phyloP scores from a whole-genome alignment of 2,329 filamentous ascomycete genomes.

The Colletotrichum viniferum region DNA sequence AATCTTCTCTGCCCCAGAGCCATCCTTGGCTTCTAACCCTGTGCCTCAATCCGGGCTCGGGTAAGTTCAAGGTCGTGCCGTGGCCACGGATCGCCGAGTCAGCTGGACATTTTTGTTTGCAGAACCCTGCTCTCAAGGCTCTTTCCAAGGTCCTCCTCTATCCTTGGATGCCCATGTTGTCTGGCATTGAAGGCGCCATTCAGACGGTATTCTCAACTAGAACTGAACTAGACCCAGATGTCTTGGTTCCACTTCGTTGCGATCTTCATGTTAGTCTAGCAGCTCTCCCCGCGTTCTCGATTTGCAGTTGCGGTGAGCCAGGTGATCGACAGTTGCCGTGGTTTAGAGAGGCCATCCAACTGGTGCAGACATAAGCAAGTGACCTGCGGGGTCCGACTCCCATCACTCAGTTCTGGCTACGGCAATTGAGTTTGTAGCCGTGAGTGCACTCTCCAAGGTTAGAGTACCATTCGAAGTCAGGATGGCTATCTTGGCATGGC shows the following conservation, averaged over 20 bases:
- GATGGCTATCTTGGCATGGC: not conserved
- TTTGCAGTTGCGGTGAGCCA: conserved; percentile 2
- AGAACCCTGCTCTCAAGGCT: not conserved
- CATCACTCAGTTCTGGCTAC: not conserved
- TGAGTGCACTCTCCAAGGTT: not conserved
- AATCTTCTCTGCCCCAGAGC: not conserved
- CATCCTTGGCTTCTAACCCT: conserved; percentile 1
- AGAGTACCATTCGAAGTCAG: not conserved
- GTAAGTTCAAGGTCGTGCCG: not conserved
- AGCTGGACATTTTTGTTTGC: not conserved
- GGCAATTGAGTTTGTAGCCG: conserved; percentile 3
- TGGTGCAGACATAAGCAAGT: not conserved
- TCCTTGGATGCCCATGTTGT: not conserved
- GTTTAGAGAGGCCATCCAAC: not conserved
- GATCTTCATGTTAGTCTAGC: not conserved
- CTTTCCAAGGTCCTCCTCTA: not conserved
- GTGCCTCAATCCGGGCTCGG: not conserved
- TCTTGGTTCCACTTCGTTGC: not conserved
- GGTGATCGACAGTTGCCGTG: not conserved
- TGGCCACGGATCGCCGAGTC: not conserved
- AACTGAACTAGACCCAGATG: not conserved
- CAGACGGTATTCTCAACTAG: not conserved
- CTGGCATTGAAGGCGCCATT: not conserved
- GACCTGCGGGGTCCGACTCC: not conserved
- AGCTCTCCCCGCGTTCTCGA: not conserved